Evolutionary conservation across 2,329 filamentous ascomycete genomes (phyloP).

Genomic region (Penicillium decumbens): DNA sequence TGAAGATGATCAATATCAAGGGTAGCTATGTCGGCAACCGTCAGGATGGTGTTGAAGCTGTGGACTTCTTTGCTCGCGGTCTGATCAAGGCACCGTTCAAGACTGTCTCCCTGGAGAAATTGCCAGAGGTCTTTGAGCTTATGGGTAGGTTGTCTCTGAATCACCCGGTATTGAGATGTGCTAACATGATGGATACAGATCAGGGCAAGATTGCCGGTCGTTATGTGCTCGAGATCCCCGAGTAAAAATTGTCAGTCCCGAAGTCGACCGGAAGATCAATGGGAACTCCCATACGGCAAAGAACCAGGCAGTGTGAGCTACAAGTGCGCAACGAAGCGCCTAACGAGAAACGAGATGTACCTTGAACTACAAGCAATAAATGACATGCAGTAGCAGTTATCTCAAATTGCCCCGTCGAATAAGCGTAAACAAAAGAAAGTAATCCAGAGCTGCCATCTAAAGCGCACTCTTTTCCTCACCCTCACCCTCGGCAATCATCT

Average conservation of each 20-base stretch:
- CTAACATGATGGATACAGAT: conserved; percentile 26
- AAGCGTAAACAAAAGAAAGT: background rate
- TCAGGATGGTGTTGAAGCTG: conserved; percentile 77
- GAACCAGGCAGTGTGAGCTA: background rate
- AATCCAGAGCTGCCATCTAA: background rate
- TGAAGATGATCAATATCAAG: conserved; percentile 87
- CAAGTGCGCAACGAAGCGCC: background rate
- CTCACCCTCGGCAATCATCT: conserved; percentile 3
- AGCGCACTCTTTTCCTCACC: background rate
- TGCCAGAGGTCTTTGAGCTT: conserved; percentile 73
- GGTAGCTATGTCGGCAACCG: conserved; percentile 93
- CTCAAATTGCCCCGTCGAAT: background rate
- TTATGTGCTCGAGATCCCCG: conserved; percentile 44
- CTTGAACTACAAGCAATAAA: background rate
- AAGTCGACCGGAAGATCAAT: background rate
- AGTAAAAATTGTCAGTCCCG: conserved; percentile 18
- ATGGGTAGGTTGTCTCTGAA: conserved; percentile 47
- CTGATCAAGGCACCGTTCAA: conserved; percentile 86
- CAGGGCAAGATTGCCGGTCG: conserved; percentile 42
- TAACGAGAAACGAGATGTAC: conserved; percentile 6
- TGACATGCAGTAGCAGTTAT: background rate
- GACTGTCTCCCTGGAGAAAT: conserved; percentile 72
- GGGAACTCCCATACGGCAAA: background rate
- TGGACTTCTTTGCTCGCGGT: conserved; percentile 82
- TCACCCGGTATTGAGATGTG: background rate